Percentiles rank a stretch among this genome's conserved stretches.
These are phyloP conservation scores for Magnusiomyces suaveolens DNA, from an alignment of 1,139 yeast genomes.

Conservation along the genomic window DNA sequence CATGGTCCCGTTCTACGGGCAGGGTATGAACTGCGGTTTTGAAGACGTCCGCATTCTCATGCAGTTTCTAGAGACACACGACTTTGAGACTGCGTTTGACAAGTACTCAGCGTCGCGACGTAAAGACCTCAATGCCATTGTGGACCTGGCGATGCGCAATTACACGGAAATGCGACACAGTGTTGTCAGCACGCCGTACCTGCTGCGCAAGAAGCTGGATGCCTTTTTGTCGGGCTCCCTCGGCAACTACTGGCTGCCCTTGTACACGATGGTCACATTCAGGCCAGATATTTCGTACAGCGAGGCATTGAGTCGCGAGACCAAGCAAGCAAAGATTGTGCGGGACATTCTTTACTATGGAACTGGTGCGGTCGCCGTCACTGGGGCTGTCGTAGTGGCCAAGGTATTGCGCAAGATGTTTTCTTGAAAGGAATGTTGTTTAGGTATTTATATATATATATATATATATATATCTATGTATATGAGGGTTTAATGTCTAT, in stretches of 20 bases:
- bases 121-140: constrained; percentile 62
- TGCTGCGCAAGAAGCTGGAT: constrained; percentile 61
- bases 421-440: constrained; percentile 3
- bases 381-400: constrained; percentile 5
- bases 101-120: constrained; percentile 50
- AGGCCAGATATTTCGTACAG: constrained; percentile 74
- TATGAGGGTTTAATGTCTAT: too few species aligned
- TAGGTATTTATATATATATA: background rate
- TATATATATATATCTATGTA: too few species aligned
- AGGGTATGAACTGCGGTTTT: constrained; percentile 94
- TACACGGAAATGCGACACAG: constrained; percentile 82
- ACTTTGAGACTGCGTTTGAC: constrained; percentile 45
- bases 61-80: constrained; percentile 41
- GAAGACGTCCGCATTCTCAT: constrained; percentile 73
- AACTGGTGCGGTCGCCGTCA: constrained; percentile 7
- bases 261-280: constrained; percentile 88
- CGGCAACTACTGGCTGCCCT: constrained; percentile 66
- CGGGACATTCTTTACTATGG: constrained; percentile 11
- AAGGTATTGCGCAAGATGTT: constrained; percentile 10
- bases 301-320: constrained; percentile 48
- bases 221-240: constrained; percentile 48
- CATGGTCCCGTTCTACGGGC: constrained; percentile 96
- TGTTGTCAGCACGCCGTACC: constrained; percentile 56
- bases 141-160: constrained; percentile 69
- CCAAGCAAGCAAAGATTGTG: constrained; percentile 37